Evolutionary conservation across 2,329 filamentous ascomycete species (phyloP), one percentile per base, ranked within the genome.

Genomic region (Simplicillium aogashimaense): DNA sequence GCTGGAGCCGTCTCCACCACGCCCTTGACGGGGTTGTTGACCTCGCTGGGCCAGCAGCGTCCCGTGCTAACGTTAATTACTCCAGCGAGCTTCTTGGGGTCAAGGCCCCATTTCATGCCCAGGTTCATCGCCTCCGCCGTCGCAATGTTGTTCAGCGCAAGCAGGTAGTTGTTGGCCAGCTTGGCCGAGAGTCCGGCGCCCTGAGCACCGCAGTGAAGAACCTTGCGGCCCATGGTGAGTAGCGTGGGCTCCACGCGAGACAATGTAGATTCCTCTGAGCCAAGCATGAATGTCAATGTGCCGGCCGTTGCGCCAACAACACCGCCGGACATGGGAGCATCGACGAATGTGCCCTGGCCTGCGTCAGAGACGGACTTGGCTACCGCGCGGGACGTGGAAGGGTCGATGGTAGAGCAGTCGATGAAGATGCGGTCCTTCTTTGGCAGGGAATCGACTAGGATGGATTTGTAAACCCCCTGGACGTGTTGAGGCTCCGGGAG

Each of bases 351-450:
- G 39, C 86, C 86, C 55, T 83, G 75, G 2, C 76, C 70, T 1
- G 78, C 77, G 5, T 74, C 74, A 42, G 61, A 45, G 2, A 94
- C 81, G 17, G 74, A 72, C 45, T 78, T 70, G 16, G 88, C 87
- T 5, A 97, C 82, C 48, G 79, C 74, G 31, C 78, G 78, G 1
- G 89, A 95, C 3, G 88, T 86, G 28, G 79, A 78, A 0, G 89
- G 88, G 61, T 97, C 92, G 55, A 98, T 97, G 13, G 92, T 98
- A 3, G 90, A 97, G 61, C 85, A 90, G 61, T 98, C 92, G 56
- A 98, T 92, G 60, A 94, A 95, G 43, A 95, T 65, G 31, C 88
- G 81, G 43, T 81, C 67, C 38, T 71, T 72, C 32, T 67, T 65
- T 1, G 69, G 58, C 0, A 71, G 58, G 3, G 67, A 50, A 3